These are phyloP conservation scores for Cyberlindnera galapagoensis DNA, from an alignment of 805 yeast species.

Conservation along the genomic window DNA sequence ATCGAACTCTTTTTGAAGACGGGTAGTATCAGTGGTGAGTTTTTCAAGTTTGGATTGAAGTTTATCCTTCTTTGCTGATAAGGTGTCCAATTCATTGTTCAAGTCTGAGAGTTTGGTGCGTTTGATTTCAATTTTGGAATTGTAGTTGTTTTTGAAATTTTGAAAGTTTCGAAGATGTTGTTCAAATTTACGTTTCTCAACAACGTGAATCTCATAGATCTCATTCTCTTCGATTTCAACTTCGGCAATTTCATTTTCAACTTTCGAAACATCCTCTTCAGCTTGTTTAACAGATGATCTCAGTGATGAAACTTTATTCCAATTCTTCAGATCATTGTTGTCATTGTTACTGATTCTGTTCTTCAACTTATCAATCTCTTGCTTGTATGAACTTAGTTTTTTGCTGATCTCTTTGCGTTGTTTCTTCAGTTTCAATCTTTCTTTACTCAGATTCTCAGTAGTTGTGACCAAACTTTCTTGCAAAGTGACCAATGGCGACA, in stretches of 20 bases:
- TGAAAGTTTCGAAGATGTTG: constrained; percentile 27
- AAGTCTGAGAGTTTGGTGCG: constrained; percentile 20
- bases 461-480: constrained; percentile 63
- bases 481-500: constrained; percentile 57
- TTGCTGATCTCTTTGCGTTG: constrained; percentile 53
- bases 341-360: constrained; percentile 41
- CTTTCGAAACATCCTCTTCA: constrained; percentile 20
- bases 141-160: constrained; percentile 26
- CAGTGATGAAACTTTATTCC: constrained; percentile 17
- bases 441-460: constrained; percentile 50
- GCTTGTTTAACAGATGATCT: constrained; percentile 20
- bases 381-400: constrained; percentile 40
- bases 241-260: constrained; percentile 10
- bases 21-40: constrained; percentile 16
- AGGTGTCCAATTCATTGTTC: constrained; percentile 24
- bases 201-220: constrained; percentile 31
- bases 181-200: constrained; percentile 33
- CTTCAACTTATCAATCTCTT: constrained; percentile 51
- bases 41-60: constrained; percentile 26
- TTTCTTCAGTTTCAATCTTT: constrained; percentile 50
- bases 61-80: constrained; percentile 29
- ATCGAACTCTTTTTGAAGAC: constrained; percentile 12
- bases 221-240: constrained; percentile 27
- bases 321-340: constrained; percentile 48
- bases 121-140: constrained; percentile 20